Conservation (phyloP, 768 basidiomycete species). For the Lenzites betulinus region DNA sequence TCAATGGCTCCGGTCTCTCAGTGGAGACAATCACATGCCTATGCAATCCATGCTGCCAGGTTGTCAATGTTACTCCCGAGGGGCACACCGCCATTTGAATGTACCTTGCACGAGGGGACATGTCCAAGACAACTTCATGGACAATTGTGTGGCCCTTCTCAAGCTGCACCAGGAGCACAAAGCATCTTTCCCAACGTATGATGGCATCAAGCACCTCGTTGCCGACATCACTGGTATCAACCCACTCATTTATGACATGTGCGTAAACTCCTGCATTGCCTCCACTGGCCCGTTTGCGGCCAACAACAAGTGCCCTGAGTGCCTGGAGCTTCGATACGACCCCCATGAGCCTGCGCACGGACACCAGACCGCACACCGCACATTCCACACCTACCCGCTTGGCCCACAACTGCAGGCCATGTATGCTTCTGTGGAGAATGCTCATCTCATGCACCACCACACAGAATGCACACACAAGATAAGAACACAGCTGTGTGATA, state of each 20-base stretch:
- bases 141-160: too few species aligned
- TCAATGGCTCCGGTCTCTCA: too few species aligned
- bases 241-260: neutral
- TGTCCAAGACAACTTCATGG: too few species aligned
- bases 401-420: slow-evolving; percentile 46
- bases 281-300: neutral
- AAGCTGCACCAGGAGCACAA: slow-evolving; percentile 7
- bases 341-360: too few species aligned
- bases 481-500: neutral
- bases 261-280: neutral
- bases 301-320: neutral
- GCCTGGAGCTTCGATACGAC: neutral
- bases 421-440: slow-evolving; percentile 23
- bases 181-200: slow-evolving; percentile 26
- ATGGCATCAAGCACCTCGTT: slow-evolving; percentile 33
- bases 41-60: too few species aligned
- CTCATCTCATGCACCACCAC: slow-evolving; percentile 35
- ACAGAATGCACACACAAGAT: neutral
- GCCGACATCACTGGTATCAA: slow-evolving; percentile 25
- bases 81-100: too few species aligned
- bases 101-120: too few species aligned
- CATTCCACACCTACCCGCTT: slow-evolving; percentile 40
- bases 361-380: slow-evolving; percentile 30
- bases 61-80: too few species aligned
- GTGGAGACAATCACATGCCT: too few species aligned